Conservation (phyloP, 2,329 filamentous ascomycete genomes). For the Penicillium sp. region DNA sequence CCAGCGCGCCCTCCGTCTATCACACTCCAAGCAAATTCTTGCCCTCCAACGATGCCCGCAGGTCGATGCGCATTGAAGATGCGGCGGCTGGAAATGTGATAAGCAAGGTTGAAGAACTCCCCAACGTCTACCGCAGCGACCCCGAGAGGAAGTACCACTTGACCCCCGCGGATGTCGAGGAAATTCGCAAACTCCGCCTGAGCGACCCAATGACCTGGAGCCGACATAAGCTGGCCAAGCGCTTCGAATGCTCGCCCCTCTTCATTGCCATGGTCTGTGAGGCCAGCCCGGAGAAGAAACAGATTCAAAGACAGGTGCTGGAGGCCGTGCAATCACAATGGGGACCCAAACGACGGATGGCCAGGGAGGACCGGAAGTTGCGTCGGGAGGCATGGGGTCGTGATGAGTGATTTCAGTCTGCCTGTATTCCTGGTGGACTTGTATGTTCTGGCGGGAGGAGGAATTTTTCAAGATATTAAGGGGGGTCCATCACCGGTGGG, state of each 20-base stretch:
- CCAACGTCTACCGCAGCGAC: constrained; percentile 54
- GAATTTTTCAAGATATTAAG: background rate
- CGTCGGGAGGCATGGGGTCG: constrained; percentile 65
- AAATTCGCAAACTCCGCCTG: constrained; percentile 60
- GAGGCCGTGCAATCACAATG: constrained; percentile 62
- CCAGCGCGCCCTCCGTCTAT: constrained; percentile 64
- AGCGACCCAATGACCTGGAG: constrained; percentile 64
- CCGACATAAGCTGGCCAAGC: constrained; percentile 61
- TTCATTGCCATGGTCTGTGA: constrained; percentile 65
- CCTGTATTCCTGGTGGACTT: background rate
- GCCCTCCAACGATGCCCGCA: constrained; percentile 60
- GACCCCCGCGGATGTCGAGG: constrained; percentile 58
- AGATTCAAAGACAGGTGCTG: constrained; percentile 52
- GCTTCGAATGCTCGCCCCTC: constrained; percentile 65
- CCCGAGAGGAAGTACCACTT: constrained; percentile 66
- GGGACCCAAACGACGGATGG: constrained; percentile 62
- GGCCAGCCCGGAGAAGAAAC: constrained; percentile 55
- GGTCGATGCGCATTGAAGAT: constrained; percentile 48
- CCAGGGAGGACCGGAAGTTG: constrained; percentile 63
- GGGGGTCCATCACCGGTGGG: background rate
- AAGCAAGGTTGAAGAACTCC: constrained; percentile 40
- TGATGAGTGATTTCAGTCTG: constrained; percentile 50
- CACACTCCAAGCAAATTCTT: constrained; percentile 69
- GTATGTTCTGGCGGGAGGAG: background rate
- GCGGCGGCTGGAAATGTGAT: constrained; percentile 27